Percentiles rank a stretch among this genome's conserved stretches.
Conservation (phyloP, 1,139 yeast species). For the Pichia kudriavzevii region DNA sequence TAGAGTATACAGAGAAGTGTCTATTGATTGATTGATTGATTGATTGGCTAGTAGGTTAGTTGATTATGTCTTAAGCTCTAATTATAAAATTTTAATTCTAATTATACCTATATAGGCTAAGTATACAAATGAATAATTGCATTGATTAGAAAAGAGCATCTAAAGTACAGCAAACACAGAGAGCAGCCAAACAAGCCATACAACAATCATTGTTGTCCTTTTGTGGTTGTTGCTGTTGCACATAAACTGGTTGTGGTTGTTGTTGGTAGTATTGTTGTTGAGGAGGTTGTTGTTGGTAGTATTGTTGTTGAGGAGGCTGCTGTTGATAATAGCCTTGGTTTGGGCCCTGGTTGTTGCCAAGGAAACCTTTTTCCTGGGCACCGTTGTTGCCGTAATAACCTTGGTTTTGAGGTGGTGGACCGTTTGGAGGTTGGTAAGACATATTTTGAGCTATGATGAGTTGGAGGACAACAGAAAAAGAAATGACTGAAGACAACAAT, state of each 20-base stretch:
- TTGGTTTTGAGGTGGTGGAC: conserved; percentile 21
- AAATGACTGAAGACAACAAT: neutral
- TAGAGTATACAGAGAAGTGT: no score
- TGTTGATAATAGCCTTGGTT: neutral
- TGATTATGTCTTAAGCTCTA: no score
- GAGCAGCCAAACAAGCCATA: conserved; percentile 63
- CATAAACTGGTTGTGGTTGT: conserved; percentile 62
- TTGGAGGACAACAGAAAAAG: neutral
- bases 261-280: conserved; percentile 31
- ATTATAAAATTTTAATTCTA: no score
- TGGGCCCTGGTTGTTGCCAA: conserved; percentile 21
- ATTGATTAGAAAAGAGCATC: conserved; percentile 54
- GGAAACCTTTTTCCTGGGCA: conserved; percentile 13
- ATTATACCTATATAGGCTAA: no score
- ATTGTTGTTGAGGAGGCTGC: conserved; percentile 1
- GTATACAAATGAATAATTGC: neutral
- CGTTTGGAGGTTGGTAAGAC: conserved; percentile 18
- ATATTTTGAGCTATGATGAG: neutral
- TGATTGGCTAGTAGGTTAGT: no score
- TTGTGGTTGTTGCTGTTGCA: conserved; percentile 51
- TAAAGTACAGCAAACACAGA: conserved; percentile 68
- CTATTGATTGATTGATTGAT: no score
- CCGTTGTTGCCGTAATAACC: conserved; percentile 15
- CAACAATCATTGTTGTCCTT: conserved; percentile 44
- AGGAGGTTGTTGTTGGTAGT: conserved; percentile 31